phyloP scores from a whole-genome alignment of 495 filamentous ascomycete species.

The Aspergillus heteromorphus region DNA sequence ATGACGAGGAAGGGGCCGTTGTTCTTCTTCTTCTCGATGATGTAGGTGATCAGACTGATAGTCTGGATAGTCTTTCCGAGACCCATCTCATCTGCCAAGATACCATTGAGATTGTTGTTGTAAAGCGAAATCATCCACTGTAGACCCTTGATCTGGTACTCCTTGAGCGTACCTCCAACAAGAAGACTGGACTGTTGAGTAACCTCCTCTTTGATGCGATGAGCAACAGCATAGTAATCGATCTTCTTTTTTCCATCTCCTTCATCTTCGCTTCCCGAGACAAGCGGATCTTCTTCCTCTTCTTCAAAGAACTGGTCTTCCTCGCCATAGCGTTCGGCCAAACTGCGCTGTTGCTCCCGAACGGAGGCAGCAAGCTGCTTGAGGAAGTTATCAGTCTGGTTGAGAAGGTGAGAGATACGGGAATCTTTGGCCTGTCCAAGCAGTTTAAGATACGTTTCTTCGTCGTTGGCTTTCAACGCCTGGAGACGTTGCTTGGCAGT shows the following conservation, averaged over 20 bases:
- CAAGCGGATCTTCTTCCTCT: conserved; percentile 62
- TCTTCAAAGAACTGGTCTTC: conserved; percentile 53
- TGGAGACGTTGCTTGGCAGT: conserved; percentile 99
- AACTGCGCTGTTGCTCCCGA: conserved; percentile 80
- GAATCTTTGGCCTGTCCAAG: conserved; percentile 98
- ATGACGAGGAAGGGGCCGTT: conserved; percentile 94
- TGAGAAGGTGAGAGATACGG: conserved; percentile 93
- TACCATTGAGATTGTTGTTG: conserved; percentile 99
- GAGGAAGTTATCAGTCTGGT: conserved; percentile 95
- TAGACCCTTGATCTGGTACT: conserved; percentile 95
- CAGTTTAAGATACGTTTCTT: conserved; percentile 95
- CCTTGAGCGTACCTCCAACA: conserved; percentile 87
- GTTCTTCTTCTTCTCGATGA: conserved; percentile 93
- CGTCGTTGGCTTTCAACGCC: conserved; percentile 96
- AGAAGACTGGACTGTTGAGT: conserved; percentile 75
- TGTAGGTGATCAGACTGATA: conserved; percentile 92
- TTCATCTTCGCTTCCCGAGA: conserved; percentile 65
- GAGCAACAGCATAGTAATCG: conserved; percentile 97
- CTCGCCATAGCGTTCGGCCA: conserved; percentile 70
- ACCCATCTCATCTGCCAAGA: conserved; percentile 98
- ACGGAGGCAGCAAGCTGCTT: conserved; percentile 91
- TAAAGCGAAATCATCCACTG: conserved; percentile 99
- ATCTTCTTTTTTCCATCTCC: conserved; percentile 65
- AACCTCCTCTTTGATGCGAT: conserved; percentile 89
- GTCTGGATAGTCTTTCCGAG: conserved; percentile 99